Evolutionary conservation across 805 yeast genomes (phyloP), one percentile per base, ranked within the genome.

Genomic region (Nakazawaea pomicola): DNA sequence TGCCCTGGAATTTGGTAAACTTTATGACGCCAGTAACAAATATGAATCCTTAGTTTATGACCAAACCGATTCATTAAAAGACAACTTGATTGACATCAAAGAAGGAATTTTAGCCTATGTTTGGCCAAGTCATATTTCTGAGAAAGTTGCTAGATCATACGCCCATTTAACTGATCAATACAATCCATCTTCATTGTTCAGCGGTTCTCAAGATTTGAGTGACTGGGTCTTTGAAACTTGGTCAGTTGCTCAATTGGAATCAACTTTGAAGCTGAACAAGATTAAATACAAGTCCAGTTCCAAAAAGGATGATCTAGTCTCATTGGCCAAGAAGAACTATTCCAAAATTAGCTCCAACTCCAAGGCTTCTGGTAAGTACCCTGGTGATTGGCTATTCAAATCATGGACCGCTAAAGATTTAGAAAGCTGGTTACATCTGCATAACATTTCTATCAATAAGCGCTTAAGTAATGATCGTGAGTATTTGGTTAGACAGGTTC

Each of bases 221-320:
- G 65, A 64, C 19, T 75, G 80, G 80, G 45, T 73, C n/a, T 74
- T 75, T 45, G 62, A 61, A 17, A 64, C 76, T 12, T 72, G 78
- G 78, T 53, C 67, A 4, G 41, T 49, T 11, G 48, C 50, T 10
- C 60, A 59, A 20, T 50, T 72, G 49, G 53, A 60, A 37, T 51
- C 49, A 24, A 54, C 65, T 29, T 53, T 69, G 43, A 52, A 58
- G 29, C 51, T 50, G 33, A 48, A 64, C 41, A 56, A 60, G 21
- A 48, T 69, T 32, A 55, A 57, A 40, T 48, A 49, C 33, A 49
- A 55, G 14, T 47, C 60, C 18, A 44, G 54, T n/a, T 45, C 52
- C 9, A 47, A 60, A 10, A 61, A 58, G 36, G 69, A 70, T 29
- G 63, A 71, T 25, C 57, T 79, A 49, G 49, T 67, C 28, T 61